These are phyloP conservation scores for Apophysomyces elegans DNA, from an alignment of 371 early-diverging fungal genomes.

Conservation along the genomic window DNA sequence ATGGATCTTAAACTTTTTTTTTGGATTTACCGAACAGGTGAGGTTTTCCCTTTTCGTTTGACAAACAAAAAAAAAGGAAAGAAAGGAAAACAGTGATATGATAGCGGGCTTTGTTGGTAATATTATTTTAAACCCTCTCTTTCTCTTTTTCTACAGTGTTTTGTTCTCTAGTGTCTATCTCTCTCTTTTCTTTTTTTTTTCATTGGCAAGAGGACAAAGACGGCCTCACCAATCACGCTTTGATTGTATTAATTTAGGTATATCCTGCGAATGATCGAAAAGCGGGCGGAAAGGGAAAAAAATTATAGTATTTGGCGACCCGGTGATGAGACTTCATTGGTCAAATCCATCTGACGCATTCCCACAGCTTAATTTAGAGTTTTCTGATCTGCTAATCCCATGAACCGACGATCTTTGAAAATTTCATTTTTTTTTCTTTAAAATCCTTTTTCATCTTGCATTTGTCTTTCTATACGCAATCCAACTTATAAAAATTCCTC, in stretches of 20 bases:
- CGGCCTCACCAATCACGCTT: constrained; percentile 10
- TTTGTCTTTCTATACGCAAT: not conserved
- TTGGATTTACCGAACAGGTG: constrained; percentile 9
- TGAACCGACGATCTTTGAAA: constrained; percentile 8
- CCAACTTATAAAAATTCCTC: not conserved
- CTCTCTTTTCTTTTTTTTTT: constrained; percentile 1
- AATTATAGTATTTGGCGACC: not conserved
- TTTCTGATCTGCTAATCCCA: not conserved
- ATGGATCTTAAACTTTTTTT: too few relatives aligned
- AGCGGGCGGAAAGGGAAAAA: constrained; percentile 2
- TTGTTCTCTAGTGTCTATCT: not conserved
- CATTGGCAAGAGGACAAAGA: constrained; percentile 4
- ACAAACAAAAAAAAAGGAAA: constrained; percentile 11
- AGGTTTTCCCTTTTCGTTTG: constrained; percentile 9
- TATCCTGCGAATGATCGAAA: not conserved
- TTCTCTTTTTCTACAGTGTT: constrained; percentile 8
- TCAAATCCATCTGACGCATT: constrained; percentile 10
- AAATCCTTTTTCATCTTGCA: not conserved
- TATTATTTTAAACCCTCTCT: not conserved
- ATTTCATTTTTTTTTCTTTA: not conserved
- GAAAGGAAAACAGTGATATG: not conserved
- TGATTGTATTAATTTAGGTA: constrained; percentile 11
- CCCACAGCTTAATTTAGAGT: not conserved
- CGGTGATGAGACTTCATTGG: constrained; percentile 7
- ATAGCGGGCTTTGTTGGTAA: constrained; percentile 1